phyloP scores from a whole-genome alignment of 495 filamentous ascomycete genomes.

The Baudoinia panamericana region DNA sequence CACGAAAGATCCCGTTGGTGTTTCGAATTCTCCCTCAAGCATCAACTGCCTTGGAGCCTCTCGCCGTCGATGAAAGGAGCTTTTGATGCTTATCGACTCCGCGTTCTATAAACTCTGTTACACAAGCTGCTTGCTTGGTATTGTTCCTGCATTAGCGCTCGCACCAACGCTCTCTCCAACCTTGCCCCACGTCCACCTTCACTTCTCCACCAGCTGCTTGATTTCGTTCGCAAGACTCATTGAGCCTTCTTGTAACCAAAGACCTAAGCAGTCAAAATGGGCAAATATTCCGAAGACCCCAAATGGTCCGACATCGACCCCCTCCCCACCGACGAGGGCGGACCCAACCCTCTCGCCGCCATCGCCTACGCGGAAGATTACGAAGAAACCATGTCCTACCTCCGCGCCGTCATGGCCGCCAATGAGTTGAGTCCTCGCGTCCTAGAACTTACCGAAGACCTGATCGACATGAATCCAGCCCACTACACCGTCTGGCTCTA shows the following conservation, averaged over 20 bases:
- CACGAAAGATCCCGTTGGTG: no score
- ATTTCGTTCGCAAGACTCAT: not conserved
- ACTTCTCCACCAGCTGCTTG: not conserved
- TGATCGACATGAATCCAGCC: constrained; percentile 84
- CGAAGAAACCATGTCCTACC: constrained; percentile 74
- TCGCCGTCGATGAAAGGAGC: no score
- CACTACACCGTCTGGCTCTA: constrained; percentile 99
- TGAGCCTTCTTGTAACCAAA: not conserved
- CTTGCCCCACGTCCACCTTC: not conserved
- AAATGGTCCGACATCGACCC: constrained; percentile 75
- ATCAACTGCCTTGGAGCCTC: no score
- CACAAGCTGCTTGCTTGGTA: constrained; percentile 1
- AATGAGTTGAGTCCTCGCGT: constrained; percentile 73
- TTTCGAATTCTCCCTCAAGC: no score
- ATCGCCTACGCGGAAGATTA: constrained; percentile 84
- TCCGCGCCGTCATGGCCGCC: constrained; percentile 80
- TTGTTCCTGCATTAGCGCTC: not conserved
- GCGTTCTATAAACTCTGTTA: no score
- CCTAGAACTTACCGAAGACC: constrained; percentile 69
- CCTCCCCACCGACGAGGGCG: constrained; percentile 71
- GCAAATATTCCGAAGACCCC: constrained; percentile 50
- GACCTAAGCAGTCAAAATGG: constrained; percentile 16
- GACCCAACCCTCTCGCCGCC: constrained; percentile 55
- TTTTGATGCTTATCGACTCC: no score
- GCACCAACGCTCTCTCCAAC: not conserved